Conservation (phyloP, 164 flowering plant species). For the Stephania japonica region DNA sequence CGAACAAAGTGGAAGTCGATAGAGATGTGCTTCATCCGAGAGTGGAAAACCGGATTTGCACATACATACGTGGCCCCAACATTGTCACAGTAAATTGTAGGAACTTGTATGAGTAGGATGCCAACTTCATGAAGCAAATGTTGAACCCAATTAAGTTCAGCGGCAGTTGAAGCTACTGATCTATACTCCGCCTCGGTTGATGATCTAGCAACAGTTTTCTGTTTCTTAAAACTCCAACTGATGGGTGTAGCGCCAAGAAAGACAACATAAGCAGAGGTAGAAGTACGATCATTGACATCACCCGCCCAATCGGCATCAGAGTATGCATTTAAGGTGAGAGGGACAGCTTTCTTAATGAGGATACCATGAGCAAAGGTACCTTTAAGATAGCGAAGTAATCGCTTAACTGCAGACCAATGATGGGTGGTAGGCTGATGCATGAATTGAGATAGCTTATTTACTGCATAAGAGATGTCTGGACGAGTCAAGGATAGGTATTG, state of each 20-base stretch:
- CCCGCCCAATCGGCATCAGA: neutral
- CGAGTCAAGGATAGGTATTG: neutral
- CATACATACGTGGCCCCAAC: neutral
- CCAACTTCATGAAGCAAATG: neutral
- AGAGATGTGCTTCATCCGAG: too few relatives aligned
- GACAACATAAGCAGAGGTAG: neutral
- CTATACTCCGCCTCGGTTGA: neutral
- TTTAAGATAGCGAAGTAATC: neutral
- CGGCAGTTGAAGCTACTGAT: neutral
- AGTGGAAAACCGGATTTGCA: too few relatives aligned
- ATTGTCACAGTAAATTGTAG: neutral
- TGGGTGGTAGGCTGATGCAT: neutral
- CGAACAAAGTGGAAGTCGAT: too few relatives aligned
- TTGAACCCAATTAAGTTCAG: neutral
- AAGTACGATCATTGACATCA: neutral
- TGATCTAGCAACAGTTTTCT: neutral
- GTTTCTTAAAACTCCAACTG: neutral
- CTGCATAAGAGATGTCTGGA: neutral
- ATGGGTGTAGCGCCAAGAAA: neutral
- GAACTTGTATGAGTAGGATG: neutral
- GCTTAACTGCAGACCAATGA: neutral
- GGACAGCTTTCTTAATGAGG: too few relatives aligned
- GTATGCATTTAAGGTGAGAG: neutral
- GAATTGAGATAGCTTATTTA: neutral
- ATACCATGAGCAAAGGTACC: neutral